Evolutionary conservation across 495 filamentous ascomycete genomes (phyloP), one percentile per base, ranked within the genome.

Genomic region (Aspergillus kassunensis): DNA sequence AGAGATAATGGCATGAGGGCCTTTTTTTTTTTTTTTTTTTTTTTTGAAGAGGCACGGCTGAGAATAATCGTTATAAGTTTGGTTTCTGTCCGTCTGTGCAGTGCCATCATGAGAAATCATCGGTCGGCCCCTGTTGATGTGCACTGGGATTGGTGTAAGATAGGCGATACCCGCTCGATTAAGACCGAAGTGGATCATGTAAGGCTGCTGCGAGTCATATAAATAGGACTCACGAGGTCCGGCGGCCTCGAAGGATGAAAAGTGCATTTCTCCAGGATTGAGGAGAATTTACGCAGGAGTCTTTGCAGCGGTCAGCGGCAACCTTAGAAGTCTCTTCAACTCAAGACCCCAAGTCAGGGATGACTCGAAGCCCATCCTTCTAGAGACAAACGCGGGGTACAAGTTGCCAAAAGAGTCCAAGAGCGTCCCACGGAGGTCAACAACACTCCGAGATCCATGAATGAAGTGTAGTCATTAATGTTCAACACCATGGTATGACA

Each of bases 191-290:
- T 19, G 49, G 49, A 16, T 16, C 12, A 13, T n/a, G 13, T 13
- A 35, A 50, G 44, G 40, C 16, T 20, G 43, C 56, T 58, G 56
- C 56, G 56, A 59, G 56, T 58, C 56, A 58, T 58, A 15, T 23
- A 27, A 19, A 15, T 13, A 35, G 49, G 11, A 43, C 18, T 42
- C 35, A 44, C 35, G 21, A 15, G 25, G 13, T 7, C 24, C 35
- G 25, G 37, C 18, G 30, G 30, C 49, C n/a, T 24, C 19, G 29
- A 30, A 52, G 10, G 20, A 20, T 6, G 11, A 25, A 39, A 52
- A 25, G 11, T 37, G 34, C 34, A 37, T 37, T 40, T 18, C 16
- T 15, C 35, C 18, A 10, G 35, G 35, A 15, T 37, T 37, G 31
- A 34, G 31, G 31, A 15, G 31, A 15, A 12, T 12, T 4, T 5